Evolutionary conservation across 148 eudicot species (phyloP).

Genomic region (Amaranthus cruentus): DNA sequence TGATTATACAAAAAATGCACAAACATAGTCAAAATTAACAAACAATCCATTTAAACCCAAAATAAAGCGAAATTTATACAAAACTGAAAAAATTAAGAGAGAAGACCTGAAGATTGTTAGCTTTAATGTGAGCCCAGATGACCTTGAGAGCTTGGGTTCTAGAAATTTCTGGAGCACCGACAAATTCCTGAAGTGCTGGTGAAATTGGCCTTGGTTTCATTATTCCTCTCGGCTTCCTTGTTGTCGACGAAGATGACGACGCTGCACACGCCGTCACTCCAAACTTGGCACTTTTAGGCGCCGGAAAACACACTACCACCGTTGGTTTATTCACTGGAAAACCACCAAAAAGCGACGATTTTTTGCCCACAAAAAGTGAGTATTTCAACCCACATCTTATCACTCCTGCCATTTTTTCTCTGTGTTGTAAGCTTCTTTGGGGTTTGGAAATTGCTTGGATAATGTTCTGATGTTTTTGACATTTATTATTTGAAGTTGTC

Average conservation of each 20-base stretch:
- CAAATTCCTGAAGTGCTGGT: slow-evolving; percentile 63
- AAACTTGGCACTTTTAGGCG: background rate
- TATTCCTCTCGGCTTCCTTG: slow-evolving; percentile 69
- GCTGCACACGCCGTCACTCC: slow-evolving; percentile 23
- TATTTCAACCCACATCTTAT: slow-evolving; percentile 14
- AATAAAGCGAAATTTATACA: background rate
- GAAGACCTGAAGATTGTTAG: slow-evolving; percentile 71
- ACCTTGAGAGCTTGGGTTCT: slow-evolving; percentile 70
- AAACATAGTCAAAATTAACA: background rate
- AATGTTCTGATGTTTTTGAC: slow-evolving; percentile 8
- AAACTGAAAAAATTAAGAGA: background rate
- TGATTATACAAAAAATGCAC: background rate
- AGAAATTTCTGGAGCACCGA: slow-evolving; percentile 63
- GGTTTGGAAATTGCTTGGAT: slow-evolving; percentile 3
- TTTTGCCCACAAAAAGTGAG: background rate
- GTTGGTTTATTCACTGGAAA: slow-evolving; percentile 5
- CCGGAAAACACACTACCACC: slow-evolving; percentile 12
- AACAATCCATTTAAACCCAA: background rate
- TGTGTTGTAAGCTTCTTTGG: background rate
- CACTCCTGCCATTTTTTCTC: slow-evolving; percentile 25
- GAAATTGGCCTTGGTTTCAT: slow-evolving; percentile 72
- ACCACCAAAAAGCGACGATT: slow-evolving; percentile 5
- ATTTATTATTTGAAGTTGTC: background rate
- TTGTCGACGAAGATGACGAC: slow-evolving; percentile 28
- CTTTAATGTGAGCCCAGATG: slow-evolving; percentile 90